A percentile compares a stretch with the other conserved stretches of the same genome.
phyloP scores from a whole-genome alignment of 2,329 filamentous ascomycete genomes.

The Fusarium temperatum region DNA sequence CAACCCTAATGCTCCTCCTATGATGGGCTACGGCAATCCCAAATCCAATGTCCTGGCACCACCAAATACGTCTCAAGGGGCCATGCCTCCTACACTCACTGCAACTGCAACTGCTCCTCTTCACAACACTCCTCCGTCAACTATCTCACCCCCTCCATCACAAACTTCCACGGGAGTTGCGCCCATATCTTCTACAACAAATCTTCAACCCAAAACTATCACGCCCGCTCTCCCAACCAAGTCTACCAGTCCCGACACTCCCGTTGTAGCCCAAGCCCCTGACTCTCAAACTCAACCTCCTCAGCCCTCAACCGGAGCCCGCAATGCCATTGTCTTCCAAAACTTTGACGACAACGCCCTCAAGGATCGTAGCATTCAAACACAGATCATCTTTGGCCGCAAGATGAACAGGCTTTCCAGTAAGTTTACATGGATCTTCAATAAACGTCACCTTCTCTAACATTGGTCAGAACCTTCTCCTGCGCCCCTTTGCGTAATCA shows the following conservation, averaged over 20 bases:
- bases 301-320: constrained; percentile 55
- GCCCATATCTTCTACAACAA: not conserved
- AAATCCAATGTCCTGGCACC: constrained; percentile 57
- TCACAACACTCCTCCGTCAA: constrained; percentile 15
- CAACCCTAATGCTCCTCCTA: constrained; percentile 38
- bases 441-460: not conserved
- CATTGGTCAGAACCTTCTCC: constrained; percentile 57
- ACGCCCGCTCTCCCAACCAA: constrained; percentile 1
- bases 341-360: constrained; percentile 67
- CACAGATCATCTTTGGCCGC: constrained; percentile 66
- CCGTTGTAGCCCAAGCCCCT: constrained; percentile 17
- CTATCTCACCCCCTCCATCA: not conserved
- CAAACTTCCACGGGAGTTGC: not conserved
- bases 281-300: constrained; percentile 39
- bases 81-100: constrained; percentile 29
- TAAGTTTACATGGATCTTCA: constrained; percentile 46
- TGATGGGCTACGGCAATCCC: constrained; percentile 42
- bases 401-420: constrained; percentile 67
- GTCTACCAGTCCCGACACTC: constrained; percentile 12
- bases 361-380: constrained; percentile 65
- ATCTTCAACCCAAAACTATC: constrained; percentile 18
- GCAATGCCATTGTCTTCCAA: constrained; percentile 67
- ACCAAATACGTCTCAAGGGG: constrained; percentile 52
- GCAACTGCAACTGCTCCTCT: constrained; percentile 26
- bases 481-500: constrained; percentile 78